phyloP scores from a whole-genome alignment of 352 stramenopile genomes.

The Pythium vanterpoolii region DNA sequence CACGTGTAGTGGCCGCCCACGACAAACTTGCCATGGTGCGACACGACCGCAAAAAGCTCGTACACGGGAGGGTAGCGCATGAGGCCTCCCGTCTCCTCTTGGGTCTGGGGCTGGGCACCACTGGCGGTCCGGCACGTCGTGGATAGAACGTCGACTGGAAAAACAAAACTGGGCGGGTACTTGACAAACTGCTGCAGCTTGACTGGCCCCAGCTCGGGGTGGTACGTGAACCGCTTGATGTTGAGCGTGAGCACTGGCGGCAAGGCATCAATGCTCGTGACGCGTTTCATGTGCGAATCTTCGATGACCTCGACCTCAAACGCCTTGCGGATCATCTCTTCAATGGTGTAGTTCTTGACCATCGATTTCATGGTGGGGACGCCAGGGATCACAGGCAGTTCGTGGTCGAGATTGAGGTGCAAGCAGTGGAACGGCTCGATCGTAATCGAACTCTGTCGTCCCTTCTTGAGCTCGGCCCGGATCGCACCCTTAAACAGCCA shows the following conservation, averaged over 20 bases:
- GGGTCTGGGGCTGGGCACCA: constrained; percentile 2
- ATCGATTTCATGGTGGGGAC: constrained; percentile 32
- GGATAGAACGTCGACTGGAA: constrained; percentile 68
- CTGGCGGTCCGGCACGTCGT: constrained; percentile 58
- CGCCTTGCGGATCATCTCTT: constrained; percentile 73
- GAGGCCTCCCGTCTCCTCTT: constrained; percentile 3
- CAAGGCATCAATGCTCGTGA: constrained; percentile 68
- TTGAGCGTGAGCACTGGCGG: constrained; percentile 78
- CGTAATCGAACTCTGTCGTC: constrained; percentile 72
- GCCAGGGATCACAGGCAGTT: constrained; percentile 26
- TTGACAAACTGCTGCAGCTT: constrained; percentile 86
- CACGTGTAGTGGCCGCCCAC: constrained; percentile 83
- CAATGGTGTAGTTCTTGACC: constrained; percentile 51
- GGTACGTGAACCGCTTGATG: constrained; percentile 86
- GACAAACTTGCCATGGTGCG: constrained; percentile 76
- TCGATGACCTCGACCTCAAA: constrained; percentile 79
- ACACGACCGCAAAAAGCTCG: constrained; percentile 82
- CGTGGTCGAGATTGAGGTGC: constrained; percentile 73
- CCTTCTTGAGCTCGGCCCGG: constrained; percentile 74
- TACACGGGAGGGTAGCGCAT: constrained; percentile 39
- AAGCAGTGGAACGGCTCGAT: constrained; percentile 87
- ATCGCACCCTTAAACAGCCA: constrained; percentile 83
- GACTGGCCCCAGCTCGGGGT: constrained; percentile 68
- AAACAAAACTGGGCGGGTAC: constrained; percentile 68
- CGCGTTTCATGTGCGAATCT: constrained; percentile 65